phyloP scores from a whole-genome alignment of 768 basidiomycete species.

The Phaffia tasmanica region DNA sequence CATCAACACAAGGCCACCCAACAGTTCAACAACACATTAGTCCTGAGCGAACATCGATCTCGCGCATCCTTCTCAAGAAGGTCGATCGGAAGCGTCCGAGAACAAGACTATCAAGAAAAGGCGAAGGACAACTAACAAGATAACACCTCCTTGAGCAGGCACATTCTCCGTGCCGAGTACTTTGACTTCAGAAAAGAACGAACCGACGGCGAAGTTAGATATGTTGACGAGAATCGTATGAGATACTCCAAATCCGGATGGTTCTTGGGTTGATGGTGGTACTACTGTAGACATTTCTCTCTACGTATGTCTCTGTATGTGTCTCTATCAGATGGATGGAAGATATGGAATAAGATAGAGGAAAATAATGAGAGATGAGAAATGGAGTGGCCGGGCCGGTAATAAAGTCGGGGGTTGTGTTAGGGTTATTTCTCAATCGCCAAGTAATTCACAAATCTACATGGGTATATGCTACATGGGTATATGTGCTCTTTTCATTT shows the following conservation, averaged over 20 bases:
- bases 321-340: too few species aligned
- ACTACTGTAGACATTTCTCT: too few species aligned
- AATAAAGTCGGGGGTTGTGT: too few species aligned
- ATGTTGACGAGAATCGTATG: constrained; percentile 63
- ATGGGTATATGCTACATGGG: too few species aligned
- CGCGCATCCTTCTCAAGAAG: not conserved
- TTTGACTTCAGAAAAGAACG: constrained; percentile 80
- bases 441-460: too few species aligned
- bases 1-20: not conserved
- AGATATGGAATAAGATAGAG: too few species aligned
- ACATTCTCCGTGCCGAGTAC: constrained; percentile 82
- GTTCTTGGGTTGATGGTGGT: constrained; percentile 5
- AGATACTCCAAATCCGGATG: constrained; percentile 39
- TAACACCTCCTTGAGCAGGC: constrained; percentile 74
- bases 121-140: constrained; percentile 56
- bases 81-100: not conserved
- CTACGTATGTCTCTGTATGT: too few species aligned
- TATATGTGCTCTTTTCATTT: too few species aligned
- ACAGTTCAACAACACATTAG: constrained; percentile 15
- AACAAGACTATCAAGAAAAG: not conserved
- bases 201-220: constrained; percentile 61
- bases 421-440: too few species aligned
- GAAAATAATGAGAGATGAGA: too few species aligned
- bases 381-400: too few species aligned
- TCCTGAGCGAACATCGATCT: not conserved